phyloP scores from a whole-genome alignment of 345 rosid genomes.

The Salix purpurea region DNA sequence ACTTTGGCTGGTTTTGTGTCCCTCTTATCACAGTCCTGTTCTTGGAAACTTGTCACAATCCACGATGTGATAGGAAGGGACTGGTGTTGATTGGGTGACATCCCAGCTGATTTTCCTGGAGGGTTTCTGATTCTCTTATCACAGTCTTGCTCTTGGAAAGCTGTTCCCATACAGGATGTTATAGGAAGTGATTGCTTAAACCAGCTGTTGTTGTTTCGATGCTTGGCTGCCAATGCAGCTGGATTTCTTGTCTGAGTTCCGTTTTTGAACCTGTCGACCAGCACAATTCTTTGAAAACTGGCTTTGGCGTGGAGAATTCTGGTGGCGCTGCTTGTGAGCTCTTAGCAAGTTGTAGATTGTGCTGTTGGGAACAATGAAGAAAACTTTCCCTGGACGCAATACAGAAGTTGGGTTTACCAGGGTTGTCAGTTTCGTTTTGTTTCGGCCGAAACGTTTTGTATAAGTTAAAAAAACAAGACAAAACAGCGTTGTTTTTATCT shows the following conservation, averaged over 20 bases:
- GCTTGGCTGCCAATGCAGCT: constrained; percentile 17
- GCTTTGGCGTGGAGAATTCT: constrained; percentile 1
- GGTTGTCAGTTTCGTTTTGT: too few relatives aligned
- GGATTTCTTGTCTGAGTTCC: background rate
- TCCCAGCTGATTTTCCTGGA: constrained; percentile 1
- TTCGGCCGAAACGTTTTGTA: too few relatives aligned
- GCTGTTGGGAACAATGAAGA: constrained; percentile 39
- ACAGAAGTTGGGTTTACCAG: constrained; percentile 23
- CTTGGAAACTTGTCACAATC: background rate
- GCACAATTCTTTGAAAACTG: constrained; percentile 7
- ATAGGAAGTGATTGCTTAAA: constrained; percentile 4
- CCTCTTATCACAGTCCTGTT: background rate
- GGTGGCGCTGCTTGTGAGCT: constrained; percentile 13
- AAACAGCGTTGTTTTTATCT: too few relatives aligned
- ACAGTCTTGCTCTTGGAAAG: background rate
- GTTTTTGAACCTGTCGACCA: background rate
- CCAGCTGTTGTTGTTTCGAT: constrained; percentile 1
- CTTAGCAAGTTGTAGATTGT: constrained; percentile 34
- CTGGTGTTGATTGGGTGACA: constrained; percentile 17
- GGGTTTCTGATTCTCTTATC: constrained; percentile 2
- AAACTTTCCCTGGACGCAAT: constrained; percentile 33
- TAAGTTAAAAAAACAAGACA: too few relatives aligned
- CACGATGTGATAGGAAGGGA: constrained; percentile 10
- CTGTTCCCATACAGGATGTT: background rate
- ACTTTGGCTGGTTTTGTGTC: constrained; percentile 3